These are phyloP conservation scores for Hypomontagnella submonticulosa DNA, from an alignment of 495 filamentous ascomycete species.

Conservation along the genomic window DNA sequence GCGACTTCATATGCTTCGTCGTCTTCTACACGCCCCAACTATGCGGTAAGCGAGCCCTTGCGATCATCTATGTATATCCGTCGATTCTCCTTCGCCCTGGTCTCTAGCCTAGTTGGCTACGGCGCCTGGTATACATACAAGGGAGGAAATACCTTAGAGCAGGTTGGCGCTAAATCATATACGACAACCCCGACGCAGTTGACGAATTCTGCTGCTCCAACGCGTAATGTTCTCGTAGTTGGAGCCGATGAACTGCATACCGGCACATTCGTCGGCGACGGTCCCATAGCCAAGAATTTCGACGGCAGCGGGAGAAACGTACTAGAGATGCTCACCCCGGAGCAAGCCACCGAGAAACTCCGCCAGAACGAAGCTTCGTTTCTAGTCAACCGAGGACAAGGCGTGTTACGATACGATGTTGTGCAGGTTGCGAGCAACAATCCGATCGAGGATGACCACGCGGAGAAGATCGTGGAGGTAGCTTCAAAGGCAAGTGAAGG, in stretches of 20 bases:
- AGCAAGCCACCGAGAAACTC: constrained; percentile 91
- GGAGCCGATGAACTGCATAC: constrained; percentile 87
- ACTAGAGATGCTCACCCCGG: constrained; percentile 94
- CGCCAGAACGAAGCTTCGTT: constrained; percentile 91
- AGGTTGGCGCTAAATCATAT: constrained; percentile 44
- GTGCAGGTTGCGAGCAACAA: constrained; percentile 95
- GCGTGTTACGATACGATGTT: constrained; percentile 95
- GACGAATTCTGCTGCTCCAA: constrained; percentile 43
- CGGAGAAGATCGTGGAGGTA: constrained; percentile 95
- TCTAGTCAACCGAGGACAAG: constrained; percentile 86
- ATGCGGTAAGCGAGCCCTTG: constrained; percentile 52
- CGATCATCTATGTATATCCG: constrained; percentile 63
- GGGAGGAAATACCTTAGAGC: constrained; percentile 46
- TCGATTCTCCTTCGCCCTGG: constrained; percentile 55
- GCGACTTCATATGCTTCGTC: constrained; percentile 30
- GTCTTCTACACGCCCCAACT: constrained; percentile 36
- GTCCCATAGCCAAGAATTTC: constrained; percentile 85
- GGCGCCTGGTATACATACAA: constrained; percentile 62
- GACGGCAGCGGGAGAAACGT: constrained; percentile 83
- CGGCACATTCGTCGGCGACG: constrained; percentile 79
- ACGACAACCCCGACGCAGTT: constrained; percentile 47
- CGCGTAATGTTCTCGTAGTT: constrained; percentile 73
- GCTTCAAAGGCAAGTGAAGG: constrained; percentile 54
- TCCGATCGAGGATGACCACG: constrained; percentile 98
- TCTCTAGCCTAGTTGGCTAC: constrained; percentile 62